Conservation (phyloP, 192 early-diverging fungal species). For the Linnemannia exigua region DNA sequence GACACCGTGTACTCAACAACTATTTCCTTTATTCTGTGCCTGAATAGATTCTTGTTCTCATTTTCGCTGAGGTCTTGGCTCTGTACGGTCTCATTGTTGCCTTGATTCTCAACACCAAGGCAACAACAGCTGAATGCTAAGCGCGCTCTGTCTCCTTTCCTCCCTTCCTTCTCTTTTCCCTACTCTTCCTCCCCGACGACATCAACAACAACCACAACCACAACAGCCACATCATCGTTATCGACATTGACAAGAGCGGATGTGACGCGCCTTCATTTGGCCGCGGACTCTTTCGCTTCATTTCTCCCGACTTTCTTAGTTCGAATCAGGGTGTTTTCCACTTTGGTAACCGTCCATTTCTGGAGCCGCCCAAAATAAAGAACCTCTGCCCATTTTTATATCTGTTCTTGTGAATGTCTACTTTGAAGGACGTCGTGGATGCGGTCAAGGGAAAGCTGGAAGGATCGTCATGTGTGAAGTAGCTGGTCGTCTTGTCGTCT, state of each 20-base stretch:
- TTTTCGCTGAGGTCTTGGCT: slow-evolving; percentile 92
- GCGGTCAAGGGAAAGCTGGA: no score
- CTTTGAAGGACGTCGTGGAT: no score
- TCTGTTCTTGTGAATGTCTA: no score
- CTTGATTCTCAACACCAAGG: slow-evolving; percentile 89
- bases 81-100: slow-evolving; percentile 91
- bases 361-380: no score
- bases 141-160: neutral
- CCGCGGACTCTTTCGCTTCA: neutral
- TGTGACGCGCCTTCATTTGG: neutral
- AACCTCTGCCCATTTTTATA: no score
- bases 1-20: neutral
- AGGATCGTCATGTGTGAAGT: no score
- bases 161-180: neutral
- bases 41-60: slow-evolving; percentile 83
- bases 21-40: neutral
- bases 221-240: neutral
- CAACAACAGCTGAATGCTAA: slow-evolving; percentile 37
- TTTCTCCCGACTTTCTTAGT: neutral
- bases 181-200: neutral
- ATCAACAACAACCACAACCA: neutral
- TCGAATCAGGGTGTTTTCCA: neutral
- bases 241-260: neutral
- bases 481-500: no score
- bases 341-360: neutral